phyloP scores from a whole-genome alignment of 1,284 basidiomycete species.

The Vanrija pseudolonga region DNA sequence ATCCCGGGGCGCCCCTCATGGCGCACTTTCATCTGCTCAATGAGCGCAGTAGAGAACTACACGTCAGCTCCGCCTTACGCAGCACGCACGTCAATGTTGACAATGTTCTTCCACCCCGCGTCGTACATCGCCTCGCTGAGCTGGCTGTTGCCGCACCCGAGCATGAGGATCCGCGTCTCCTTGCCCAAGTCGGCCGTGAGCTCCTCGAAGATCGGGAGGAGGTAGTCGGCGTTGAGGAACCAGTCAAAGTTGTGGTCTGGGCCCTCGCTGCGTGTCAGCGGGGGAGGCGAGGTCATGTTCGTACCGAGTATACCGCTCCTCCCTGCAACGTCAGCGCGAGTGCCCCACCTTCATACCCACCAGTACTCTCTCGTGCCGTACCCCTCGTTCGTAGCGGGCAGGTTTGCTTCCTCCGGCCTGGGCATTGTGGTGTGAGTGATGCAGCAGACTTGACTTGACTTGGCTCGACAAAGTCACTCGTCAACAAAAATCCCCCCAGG shows the following conservation, averaged over 20 bases:
- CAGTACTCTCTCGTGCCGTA: constrained; percentile 74
- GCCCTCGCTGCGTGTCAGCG: constrained; percentile 49
- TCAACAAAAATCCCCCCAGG: background rate
- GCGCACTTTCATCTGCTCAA: constrained; percentile 70
- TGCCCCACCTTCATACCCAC: constrained; percentile 52
- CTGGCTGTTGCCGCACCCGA: constrained; percentile 86
- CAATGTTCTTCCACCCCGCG: constrained; percentile 77
- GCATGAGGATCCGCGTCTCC: constrained; percentile 68
- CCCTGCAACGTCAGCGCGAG: constrained; percentile 41
- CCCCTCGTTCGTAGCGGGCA: constrained; percentile 67
- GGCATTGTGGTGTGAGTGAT: constrained; percentile 5
- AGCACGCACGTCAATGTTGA: constrained; percentile 71
- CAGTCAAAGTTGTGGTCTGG: constrained; percentile 71
- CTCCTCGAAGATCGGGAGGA: constrained; percentile 42
- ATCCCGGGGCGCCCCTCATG: constrained; percentile 65
- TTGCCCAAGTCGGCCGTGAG: constrained; percentile 51
- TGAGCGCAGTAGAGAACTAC: constrained; percentile 75
- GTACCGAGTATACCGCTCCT: constrained; percentile 66
- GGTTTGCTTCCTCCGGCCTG: constrained; percentile 40
- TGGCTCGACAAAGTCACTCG: background rate
- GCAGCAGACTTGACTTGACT: background rate
- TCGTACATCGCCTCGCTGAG: constrained; percentile 70
- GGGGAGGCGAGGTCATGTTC: constrained; percentile 14
- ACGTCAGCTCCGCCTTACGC: background rate
- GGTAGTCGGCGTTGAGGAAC: constrained; percentile 47